Percentiles rank a stretch among this genome's conserved stretches.
These are phyloP conservation scores for Boletus patriciae DNA, from an alignment of 768 basidiomycete species.

Conservation along the genomic window DNA sequence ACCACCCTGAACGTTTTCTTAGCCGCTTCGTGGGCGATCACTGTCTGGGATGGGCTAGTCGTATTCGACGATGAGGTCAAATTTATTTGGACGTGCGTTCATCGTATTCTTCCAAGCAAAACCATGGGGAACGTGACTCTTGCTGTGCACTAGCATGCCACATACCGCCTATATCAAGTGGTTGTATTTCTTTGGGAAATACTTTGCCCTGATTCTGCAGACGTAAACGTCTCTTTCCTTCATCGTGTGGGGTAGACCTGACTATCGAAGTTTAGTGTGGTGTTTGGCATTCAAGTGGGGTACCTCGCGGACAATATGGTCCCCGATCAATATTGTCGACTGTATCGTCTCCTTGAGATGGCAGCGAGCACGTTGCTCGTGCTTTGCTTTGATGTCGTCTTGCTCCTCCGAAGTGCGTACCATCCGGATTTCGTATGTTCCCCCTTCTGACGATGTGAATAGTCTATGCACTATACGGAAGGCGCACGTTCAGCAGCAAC, in stretches of 20 bases:
- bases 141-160: constrained; percentile 13
- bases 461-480: constrained; percentile 24
- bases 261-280: constrained; percentile 6
- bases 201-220: constrained; percentile 14
- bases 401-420: constrained; percentile 25
- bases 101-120: not conserved
- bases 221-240: constrained; percentile 9
- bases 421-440: not conserved
- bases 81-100: constrained; percentile 28
- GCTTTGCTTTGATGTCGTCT: constrained; percentile 17
- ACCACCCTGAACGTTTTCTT: not conserved
- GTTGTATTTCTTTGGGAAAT: constrained; percentile 29
- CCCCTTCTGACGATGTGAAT: not conserved
- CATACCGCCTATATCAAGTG: constrained; percentile 20
- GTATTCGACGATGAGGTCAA: constrained; percentile 17
- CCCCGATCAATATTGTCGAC: constrained; percentile 7
- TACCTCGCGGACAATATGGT: not conserved
- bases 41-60: constrained; percentile 22
- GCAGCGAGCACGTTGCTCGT: constrained; percentile 8
- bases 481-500: not conserved
- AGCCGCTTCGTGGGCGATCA: constrained; percentile 13
- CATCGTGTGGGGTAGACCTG: not conserved
- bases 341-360: constrained; percentile 18
- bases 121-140: not conserved
- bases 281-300: constrained; percentile 3